These are phyloP conservation scores for Lecanicillium sp. DNA, from an alignment of 2,329 filamentous ascomycete species.

Conservation along the genomic window DNA sequence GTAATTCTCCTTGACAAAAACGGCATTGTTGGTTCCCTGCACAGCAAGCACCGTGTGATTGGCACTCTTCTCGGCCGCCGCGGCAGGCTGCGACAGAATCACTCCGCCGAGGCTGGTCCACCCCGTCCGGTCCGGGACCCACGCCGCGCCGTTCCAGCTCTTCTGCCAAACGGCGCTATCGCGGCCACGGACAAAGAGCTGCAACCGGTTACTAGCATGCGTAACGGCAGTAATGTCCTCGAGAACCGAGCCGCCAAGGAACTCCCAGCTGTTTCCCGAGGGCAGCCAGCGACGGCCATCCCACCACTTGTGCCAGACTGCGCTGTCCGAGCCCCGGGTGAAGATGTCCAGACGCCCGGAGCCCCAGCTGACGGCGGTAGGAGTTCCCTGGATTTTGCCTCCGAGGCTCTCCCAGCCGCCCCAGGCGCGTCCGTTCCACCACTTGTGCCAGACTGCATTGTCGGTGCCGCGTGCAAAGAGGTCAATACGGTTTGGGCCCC, in stretches of 20 bases:
- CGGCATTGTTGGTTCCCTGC: slow-evolving; percentile 5
- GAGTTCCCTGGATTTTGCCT: slow-evolving; percentile 15
- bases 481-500: slow-evolving; percentile 17
- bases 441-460: slow-evolving; percentile 19
- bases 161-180: slow-evolving; percentile 7
- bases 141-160: slow-evolving; percentile 7
- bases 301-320: too few species aligned
- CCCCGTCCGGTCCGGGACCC: slow-evolving; percentile 3
- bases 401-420: slow-evolving; percentile 17
- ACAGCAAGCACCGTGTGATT: neutral
- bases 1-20: slow-evolving; percentile 5
- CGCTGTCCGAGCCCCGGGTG: neutral
- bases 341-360: slow-evolving; percentile 17
- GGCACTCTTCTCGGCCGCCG: slow-evolving; percentile 5
- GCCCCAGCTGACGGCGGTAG: slow-evolving; percentile 16
- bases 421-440: slow-evolving; percentile 18
- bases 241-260: too few species aligned
- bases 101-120: slow-evolving; percentile 4
- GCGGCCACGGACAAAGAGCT: slow-evolving; percentile 1
- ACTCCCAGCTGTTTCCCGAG: too few species aligned
- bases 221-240: too few species aligned
- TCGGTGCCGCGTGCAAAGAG: slow-evolving; percentile 20
- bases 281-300: too few species aligned
- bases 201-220: too few species aligned
- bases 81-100: too few species aligned